Conservation (phyloP, 192 early-diverging fungal species). For the Jimgerdemannia flammicorona region DNA sequence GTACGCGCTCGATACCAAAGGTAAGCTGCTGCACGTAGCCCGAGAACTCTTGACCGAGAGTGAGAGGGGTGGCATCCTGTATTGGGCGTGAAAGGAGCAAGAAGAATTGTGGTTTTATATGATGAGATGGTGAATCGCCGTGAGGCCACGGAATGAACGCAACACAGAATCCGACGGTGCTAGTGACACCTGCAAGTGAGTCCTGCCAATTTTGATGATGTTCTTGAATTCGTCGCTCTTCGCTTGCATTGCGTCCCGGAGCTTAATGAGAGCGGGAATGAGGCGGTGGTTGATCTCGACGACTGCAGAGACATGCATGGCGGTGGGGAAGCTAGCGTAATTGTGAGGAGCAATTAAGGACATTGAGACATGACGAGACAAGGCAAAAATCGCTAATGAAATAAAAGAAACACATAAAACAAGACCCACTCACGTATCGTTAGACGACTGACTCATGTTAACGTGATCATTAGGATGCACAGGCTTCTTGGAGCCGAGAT, state of each 20-base stretch:
- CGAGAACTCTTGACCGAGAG: constrained; percentile 97
- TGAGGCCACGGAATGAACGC: too few species aligned
- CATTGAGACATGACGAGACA: neutral
- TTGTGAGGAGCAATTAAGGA: neutral
- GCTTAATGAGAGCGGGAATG: constrained; percentile 77
- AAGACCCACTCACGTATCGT: constrained; percentile 74
- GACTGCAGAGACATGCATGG: constrained; percentile 98
- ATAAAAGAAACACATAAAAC: too few species aligned
- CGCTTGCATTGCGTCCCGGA: constrained; percentile 75
- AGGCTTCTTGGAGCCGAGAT: constrained; percentile 89
- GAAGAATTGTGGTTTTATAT: too few species aligned
- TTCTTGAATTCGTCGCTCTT: constrained; percentile 82
- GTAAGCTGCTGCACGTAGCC: constrained; percentile 93
- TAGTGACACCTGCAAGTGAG: constrained; percentile 73
- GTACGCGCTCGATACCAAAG: constrained; percentile 86
- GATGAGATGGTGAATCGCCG: too few species aligned
- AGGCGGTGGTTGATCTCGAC: constrained; percentile 79
- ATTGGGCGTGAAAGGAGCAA: neutral
- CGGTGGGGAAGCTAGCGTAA: constrained; percentile 82
- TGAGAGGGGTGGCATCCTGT: constrained; percentile 92
- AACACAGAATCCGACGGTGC: neutral
- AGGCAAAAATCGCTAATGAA: too few species aligned
- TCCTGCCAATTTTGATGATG: constrained; percentile 99
- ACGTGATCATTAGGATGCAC: constrained; percentile 99
- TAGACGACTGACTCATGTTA: constrained; percentile 98